These are phyloP conservation scores for Thielaviopsis euricoi DNA, from an alignment of 2,329 filamentous ascomycete genomes.

Conservation along the genomic window DNA sequence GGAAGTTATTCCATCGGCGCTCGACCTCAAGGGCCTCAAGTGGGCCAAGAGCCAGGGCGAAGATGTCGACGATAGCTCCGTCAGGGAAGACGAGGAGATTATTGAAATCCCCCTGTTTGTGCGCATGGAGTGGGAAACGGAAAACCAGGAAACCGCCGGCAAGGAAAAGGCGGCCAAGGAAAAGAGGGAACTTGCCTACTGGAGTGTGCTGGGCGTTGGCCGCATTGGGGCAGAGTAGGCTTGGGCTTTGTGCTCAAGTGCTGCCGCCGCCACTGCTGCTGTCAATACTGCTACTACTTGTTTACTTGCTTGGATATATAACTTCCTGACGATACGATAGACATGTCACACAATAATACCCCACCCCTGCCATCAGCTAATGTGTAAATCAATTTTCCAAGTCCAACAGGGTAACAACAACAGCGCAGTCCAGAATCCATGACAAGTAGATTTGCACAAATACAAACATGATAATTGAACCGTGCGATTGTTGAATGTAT, in stretches of 20 bases:
- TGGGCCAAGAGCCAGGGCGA: conserved; percentile 19
- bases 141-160: conserved; percentile 41
- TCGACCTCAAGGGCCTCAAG: conserved; percentile 25
- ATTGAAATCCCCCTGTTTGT: conserved; percentile 92
- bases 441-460: neutral
- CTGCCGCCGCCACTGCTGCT: too few relatives aligned
- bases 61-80: conserved; percentile 27
- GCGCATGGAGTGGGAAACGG: conserved; percentile 74
- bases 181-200: conserved; percentile 82
- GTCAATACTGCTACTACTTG: too few relatives aligned
- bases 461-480: neutral
- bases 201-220: conserved; percentile 82
- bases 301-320: too few relatives aligned
- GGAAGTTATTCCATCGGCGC: conserved; percentile 59
- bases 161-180: conserved; percentile 49
- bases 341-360: conserved; percentile 5
- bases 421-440: too few relatives aligned
- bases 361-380: neutral
- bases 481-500: neutral
- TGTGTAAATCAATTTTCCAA: neutral
- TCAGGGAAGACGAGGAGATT: conserved; percentile 43
- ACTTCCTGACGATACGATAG: conserved; percentile 5
- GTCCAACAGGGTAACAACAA: too few relatives aligned
- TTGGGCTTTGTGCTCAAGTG: neutral
- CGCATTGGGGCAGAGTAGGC: conserved; percentile 43